A percentile compares a stretch with the other conserved stretches of the same genome.
Evolutionary conservation across 148 eudicot genomes (phyloP).

Genomic region (Camellia granthamiana): DNA sequence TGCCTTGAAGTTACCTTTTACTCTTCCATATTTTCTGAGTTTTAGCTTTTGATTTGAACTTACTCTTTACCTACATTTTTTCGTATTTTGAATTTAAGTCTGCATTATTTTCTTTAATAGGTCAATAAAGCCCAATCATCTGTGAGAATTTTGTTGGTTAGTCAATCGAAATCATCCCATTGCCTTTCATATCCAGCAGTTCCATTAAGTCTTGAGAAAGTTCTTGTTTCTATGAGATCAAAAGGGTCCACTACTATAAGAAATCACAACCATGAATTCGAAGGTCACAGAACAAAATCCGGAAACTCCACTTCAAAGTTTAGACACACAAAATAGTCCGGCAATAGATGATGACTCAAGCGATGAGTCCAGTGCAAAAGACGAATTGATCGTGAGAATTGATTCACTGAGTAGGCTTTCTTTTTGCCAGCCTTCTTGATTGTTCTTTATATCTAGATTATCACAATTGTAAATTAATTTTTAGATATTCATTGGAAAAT

Average conservation of each 20-base stretch:
- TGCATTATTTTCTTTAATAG: conserved; percentile 18
- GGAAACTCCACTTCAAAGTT: conserved; percentile 14
- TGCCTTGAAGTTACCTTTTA: background rate
- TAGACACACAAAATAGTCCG: conserved; percentile 19
- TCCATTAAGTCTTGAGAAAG: conserved; percentile 30
- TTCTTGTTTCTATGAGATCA: conserved; percentile 54
- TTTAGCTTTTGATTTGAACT: background rate
- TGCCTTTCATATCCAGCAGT: conserved; percentile 57
- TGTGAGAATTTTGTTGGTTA: conserved; percentile 20
- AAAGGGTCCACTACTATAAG: conserved; percentile 59
- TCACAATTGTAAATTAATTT: too few species aligned
- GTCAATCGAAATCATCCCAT: conserved; percentile 36
- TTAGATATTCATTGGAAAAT: too few species aligned
- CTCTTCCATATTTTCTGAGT: background rate
- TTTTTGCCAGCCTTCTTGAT: conserved; percentile 43
- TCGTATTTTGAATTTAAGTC: background rate
- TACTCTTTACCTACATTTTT: background rate
- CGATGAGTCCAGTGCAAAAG: conserved; percentile 76
- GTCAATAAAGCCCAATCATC: conserved; percentile 17
- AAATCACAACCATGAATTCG: conserved; percentile 26
- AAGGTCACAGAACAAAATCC: conserved; percentile 14
- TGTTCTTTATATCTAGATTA: too few species aligned
- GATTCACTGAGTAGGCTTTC: conserved; percentile 80
- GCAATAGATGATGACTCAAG: conserved; percentile 42
- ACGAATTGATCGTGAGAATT: conserved; percentile 65